These are phyloP conservation scores for Capsella bursapastoris DNA, from an alignment of 345 rosid species.

Conservation along the genomic window DNA sequence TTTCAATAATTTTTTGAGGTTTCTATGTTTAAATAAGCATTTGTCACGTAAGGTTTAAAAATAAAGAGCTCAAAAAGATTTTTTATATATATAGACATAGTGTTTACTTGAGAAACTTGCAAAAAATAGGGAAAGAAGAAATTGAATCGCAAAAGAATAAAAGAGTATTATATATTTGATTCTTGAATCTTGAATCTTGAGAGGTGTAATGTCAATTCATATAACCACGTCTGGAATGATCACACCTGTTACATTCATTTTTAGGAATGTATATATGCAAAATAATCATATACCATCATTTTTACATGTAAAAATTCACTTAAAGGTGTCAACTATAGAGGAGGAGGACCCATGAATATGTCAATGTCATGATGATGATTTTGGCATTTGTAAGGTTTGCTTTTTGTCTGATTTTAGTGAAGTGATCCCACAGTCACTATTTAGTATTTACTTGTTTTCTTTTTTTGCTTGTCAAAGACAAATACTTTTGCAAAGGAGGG, in stretches of 20 bases:
- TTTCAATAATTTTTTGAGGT: not conserved
- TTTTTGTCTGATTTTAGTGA: conserved; percentile 42
- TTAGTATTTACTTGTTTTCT: not conserved
- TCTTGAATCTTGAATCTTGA: conserved; percentile 15
- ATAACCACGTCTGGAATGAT: conserved; percentile 13
- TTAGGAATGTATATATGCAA: not conserved
- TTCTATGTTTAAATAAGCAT: conserved; percentile 1
- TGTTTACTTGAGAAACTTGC: conserved; percentile 9
- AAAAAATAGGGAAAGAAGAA: not conserved
- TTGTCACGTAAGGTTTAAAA: not conserved
- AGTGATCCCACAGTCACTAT: conserved; percentile 43
- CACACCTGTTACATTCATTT: conserved; percentile 1
- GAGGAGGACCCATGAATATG: conserved; percentile 19
- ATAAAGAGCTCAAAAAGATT: not conserved
- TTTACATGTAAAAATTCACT: not conserved
- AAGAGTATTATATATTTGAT: not conserved
- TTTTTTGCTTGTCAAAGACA: conserved; percentile 20
- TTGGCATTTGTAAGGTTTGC: conserved; percentile 37
- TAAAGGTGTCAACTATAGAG: conserved; percentile 23
- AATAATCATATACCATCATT: not conserved
- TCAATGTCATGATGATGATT: conserved; percentile 36
- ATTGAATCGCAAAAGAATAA: not conserved
- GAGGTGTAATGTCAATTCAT: conserved; percentile 23
- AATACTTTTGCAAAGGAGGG: conserved; percentile 2
- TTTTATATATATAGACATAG: not conserved